phyloP scores from a whole-genome alignment of 129 eudicot genomes.

The Sambucus nigra region DNA sequence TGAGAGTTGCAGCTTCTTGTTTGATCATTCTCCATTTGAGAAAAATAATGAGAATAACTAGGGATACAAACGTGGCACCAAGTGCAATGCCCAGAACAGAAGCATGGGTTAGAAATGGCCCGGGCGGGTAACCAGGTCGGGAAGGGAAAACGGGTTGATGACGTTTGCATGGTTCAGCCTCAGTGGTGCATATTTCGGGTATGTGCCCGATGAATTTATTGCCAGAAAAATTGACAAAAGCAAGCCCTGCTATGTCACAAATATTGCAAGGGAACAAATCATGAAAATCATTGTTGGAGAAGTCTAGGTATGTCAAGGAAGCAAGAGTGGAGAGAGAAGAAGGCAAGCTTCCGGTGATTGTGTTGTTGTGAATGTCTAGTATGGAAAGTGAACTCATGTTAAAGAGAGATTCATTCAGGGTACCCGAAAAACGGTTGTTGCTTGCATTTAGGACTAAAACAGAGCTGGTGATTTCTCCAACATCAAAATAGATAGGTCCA shows the following conservation, averaged over 20 bases:
- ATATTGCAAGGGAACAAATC: conserved; percentile 56
- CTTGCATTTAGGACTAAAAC: conserved; percentile 72
- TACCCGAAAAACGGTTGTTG: conserved; percentile 54
- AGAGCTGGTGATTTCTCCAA: conserved; percentile 31
- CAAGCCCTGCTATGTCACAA: conserved; percentile 56
- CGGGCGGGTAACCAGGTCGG: conserved; percentile 15
- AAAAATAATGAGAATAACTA: conserved; percentile 32
- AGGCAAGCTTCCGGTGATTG: conserved; percentile 57
- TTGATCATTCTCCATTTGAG: conserved; percentile 29
- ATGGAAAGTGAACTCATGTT: conserved; percentile 59
- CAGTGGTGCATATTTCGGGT: conserved; percentile 50
- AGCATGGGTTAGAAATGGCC: conserved; percentile 29
- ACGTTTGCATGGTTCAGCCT: conserved; percentile 28
- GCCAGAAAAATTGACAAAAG: conserved; percentile 43
- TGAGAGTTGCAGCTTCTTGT: conserved; percentile 24
- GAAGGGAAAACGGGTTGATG: conserved; percentile 22
- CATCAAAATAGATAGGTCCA: conserved; percentile 37
- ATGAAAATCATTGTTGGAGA: conserved; percentile 54
- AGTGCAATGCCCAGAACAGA: conserved; percentile 42
- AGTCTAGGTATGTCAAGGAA: conserved; percentile 73
- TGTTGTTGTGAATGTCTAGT: conserved; percentile 73
- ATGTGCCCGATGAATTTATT: conserved; percentile 48
- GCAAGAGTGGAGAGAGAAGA: conserved; percentile 40
- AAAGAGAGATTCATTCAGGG: conserved; percentile 49
- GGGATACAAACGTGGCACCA: conserved; percentile 25